A percentile compares a stretch with the other conserved stretches of the same genome.
phyloP scores from a whole-genome alignment of 768 basidiomycete genomes.

The Zangia roseola region DNA sequence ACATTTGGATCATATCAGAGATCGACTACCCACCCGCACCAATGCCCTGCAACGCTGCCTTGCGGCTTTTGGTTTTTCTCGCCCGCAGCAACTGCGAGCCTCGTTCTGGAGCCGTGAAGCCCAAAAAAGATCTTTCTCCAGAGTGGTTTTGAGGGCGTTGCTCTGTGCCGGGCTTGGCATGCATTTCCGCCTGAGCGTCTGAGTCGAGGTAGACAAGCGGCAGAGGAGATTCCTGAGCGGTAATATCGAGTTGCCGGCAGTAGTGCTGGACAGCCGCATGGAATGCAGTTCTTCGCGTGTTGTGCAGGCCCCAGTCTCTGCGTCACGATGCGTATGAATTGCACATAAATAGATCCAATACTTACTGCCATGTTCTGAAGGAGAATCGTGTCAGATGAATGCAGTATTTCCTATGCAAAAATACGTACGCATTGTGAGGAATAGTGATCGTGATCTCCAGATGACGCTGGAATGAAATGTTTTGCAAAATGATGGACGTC shows the following conservation, averaged over 20 bases:
- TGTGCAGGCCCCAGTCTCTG: constrained; percentile 61
- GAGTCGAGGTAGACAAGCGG: constrained; percentile 51
- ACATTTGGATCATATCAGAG: neutral
- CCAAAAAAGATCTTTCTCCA: constrained; percentile 20
- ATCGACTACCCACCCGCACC: constrained; percentile 21
- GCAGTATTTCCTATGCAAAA: neutral
- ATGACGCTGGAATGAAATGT: constrained; percentile 64
- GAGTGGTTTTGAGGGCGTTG: constrained; percentile 4
- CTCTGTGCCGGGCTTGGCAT: constrained; percentile 1
- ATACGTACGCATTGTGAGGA: constrained; percentile 46
- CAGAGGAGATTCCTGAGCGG: constrained; percentile 55
- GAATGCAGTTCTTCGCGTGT: constrained; percentile 70
- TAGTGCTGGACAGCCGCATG: constrained; percentile 76
- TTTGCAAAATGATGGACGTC: constrained; percentile 61
- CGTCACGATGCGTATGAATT: constrained; percentile 4
- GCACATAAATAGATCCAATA: neutral
- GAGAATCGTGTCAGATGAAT: constrained; percentile 1
- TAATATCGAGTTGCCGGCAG: constrained; percentile 67
- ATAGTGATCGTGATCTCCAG: constrained; percentile 70
- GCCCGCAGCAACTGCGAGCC: constrained; percentile 19
- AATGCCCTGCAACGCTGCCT: constrained; percentile 31
- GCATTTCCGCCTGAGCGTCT: constrained; percentile 12
- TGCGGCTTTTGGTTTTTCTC: constrained; percentile 36
- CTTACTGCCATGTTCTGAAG: constrained; percentile 36
- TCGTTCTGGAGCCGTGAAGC: constrained; percentile 29